Conservation (phyloP, 108 stramenopile species). For the Aurantiochytrium sp. region DNA sequence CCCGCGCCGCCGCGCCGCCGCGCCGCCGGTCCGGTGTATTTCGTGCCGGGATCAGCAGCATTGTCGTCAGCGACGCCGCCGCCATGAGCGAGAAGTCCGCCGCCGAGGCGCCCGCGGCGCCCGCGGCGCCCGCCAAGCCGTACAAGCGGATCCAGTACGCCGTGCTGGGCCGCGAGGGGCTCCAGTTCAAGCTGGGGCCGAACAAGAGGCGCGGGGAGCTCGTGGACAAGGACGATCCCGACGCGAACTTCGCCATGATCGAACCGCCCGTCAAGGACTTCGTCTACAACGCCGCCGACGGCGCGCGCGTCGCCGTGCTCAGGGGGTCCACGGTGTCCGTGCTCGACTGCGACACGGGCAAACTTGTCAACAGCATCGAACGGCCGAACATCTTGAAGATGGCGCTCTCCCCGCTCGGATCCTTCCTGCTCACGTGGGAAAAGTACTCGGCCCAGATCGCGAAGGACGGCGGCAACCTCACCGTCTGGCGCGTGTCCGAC, state of each 20-base stretch:
- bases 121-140: not conserved
- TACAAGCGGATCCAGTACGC: conserved; percentile 29
- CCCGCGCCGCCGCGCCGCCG: too few species aligned
- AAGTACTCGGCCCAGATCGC: conserved; percentile 12
- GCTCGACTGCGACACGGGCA: not conserved
- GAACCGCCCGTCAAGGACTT: not conserved
- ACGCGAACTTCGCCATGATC: not conserved
- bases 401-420: conserved; percentile 48
- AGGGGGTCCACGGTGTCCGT: not conserved
- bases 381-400: conserved; percentile 16
- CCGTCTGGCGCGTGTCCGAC: conserved; percentile 39
- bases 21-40: too few species aligned
- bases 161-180: conserved; percentile 21
- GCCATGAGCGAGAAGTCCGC: too few species aligned
- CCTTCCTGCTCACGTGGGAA: conserved; percentile 51
- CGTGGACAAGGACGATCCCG: conserved; percentile 4
- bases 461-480: conserved; percentile 35
- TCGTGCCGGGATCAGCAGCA: too few species aligned
- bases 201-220: conserved; percentile 13
- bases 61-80: too few species aligned
- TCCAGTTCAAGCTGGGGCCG: conserved; percentile 19
- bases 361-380: not conserved
- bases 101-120: not conserved
- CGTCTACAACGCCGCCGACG: not conserved
- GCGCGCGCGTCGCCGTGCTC: not conserved